Conservation (phyloP, 129 eudicot genomes). For the Artemisia annua region DNA sequence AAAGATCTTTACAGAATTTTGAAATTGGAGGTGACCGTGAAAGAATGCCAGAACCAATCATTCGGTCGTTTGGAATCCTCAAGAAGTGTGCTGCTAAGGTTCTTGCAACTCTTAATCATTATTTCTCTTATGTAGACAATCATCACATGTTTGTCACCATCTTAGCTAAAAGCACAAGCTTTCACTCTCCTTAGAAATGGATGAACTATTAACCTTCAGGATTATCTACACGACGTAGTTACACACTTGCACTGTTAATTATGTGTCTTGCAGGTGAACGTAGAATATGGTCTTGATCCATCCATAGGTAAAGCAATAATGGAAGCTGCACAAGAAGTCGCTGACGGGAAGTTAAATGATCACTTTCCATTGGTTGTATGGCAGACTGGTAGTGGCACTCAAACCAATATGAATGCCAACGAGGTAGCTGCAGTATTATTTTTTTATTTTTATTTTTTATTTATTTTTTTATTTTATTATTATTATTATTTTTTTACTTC, state of each 20-base stretch:
- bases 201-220: no score
- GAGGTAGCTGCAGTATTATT: conserved; percentile 52
- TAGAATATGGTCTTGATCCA: conserved; percentile 97
- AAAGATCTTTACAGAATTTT: conserved; percentile 91
- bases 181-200: no score
- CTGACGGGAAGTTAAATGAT: conserved; percentile 89
- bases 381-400: conserved; percentile 99
- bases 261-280: conserved; percentile 64
- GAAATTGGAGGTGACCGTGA: conserved; percentile 97
- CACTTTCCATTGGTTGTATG: conserved; percentile 95
- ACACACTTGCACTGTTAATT: background rate
- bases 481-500: no score
- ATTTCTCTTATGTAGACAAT: background rate
- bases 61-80: conserved; percentile 91
- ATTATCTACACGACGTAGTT: no score
- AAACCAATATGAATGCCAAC: conserved; percentile 96
- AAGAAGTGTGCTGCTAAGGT: conserved; percentile 99
- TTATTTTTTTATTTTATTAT: no score
- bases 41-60: conserved; percentile 96
- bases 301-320: conserved; percentile 94
- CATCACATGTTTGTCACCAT: conserved; percentile 6
- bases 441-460: no score
- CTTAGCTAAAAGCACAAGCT: conserved; percentile 12
- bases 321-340: conserved; percentile 98
- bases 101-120: conserved; percentile 14